A percentile compares a stretch with the other conserved stretches of the same genome.
These are phyloP conservation scores for Ephemerocybe angulata DNA, from an alignment of 768 basidiomycete genomes.

Conservation along the genomic window DNA sequence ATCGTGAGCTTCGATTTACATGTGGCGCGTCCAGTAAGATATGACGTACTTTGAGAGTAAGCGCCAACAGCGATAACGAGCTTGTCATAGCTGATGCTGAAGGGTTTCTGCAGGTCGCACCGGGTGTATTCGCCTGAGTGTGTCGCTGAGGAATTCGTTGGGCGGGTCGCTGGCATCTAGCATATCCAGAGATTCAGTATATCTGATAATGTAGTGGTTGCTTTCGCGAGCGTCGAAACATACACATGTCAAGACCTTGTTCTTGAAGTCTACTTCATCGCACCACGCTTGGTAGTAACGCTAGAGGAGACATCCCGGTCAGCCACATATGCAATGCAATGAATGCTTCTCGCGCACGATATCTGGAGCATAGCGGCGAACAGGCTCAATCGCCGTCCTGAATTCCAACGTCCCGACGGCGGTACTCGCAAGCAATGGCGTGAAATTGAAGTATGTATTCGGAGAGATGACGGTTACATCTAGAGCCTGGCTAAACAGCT, in stretches of 20 bases:
- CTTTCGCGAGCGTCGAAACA: constrained; percentile 18
- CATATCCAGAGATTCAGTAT: neutral
- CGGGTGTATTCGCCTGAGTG: too few species aligned
- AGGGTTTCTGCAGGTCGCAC: too few species aligned
- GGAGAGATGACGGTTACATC: constrained; percentile 69
- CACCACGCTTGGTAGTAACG: constrained; percentile 73
- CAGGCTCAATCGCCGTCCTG: constrained; percentile 76
- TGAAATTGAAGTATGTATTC: constrained; percentile 65
- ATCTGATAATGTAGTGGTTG: neutral
- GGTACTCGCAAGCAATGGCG: constrained; percentile 63
- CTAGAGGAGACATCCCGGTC: constrained; percentile 29
- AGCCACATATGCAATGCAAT: neutral
- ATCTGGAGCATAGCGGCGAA: constrained; percentile 53
- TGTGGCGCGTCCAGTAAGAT: neutral
- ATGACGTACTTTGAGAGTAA: constrained; percentile 67
- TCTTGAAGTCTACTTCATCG: constrained; percentile 68
- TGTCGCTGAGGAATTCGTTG: constrained; percentile 32
- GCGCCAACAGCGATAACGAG: constrained; percentile 83
- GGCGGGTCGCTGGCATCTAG: constrained; percentile 62
- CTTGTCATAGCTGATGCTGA: constrained; percentile 70
- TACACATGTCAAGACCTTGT: constrained; percentile 58
- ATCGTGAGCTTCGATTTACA: neutral
- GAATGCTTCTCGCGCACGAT: constrained; percentile 37
- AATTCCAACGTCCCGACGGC: constrained; percentile 85
- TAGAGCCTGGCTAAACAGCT: constrained; percentile 20